These are phyloP conservation scores for Nicotiana paniculata DNA, from an alignment of 257 asterid species.

Conservation along the genomic window DNA sequence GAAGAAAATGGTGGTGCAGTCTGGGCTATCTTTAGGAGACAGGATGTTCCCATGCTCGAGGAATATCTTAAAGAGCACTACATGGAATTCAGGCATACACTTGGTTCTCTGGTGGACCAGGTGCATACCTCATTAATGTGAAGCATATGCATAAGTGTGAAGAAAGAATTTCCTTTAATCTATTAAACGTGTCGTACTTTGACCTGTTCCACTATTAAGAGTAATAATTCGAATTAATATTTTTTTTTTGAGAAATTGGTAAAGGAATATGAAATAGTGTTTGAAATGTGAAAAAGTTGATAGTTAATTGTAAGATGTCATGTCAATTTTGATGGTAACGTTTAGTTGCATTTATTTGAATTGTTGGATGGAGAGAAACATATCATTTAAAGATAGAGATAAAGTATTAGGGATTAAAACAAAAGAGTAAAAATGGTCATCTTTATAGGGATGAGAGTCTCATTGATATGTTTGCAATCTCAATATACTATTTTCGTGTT, in stretches of 20 bases:
- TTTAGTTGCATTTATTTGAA: conserved; percentile 1
- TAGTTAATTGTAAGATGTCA: background rate
- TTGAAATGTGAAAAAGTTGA: background rate
- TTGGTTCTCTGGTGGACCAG: conserved; percentile 26
- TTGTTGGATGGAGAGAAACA: background rate
- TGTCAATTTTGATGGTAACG: background rate
- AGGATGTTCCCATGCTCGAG: conserved; percentile 59
- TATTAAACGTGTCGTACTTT: background rate
- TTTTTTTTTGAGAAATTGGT: background rate
- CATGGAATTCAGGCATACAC: conserved; percentile 48
- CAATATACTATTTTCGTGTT: background rate
- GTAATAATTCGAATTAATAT: background rate
- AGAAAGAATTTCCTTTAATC: background rate
- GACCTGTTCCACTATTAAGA: too few relatives aligned
- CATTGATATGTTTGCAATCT: background rate
- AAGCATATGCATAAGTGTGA: background rate
- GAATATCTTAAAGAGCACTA: conserved; percentile 51
- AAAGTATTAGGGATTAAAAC: background rate
- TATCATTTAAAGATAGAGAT: background rate
- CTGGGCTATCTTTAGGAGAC: conserved; percentile 77
- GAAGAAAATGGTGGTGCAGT: conserved; percentile 55
- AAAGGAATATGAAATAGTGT: background rate
- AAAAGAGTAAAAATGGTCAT: background rate
- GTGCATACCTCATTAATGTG: conserved; percentile 24
- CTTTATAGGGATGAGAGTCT: background rate